phyloP scores from a whole-genome alignment of 176 grass and related monocot species.

The Cymbopogon citratus region DNA sequence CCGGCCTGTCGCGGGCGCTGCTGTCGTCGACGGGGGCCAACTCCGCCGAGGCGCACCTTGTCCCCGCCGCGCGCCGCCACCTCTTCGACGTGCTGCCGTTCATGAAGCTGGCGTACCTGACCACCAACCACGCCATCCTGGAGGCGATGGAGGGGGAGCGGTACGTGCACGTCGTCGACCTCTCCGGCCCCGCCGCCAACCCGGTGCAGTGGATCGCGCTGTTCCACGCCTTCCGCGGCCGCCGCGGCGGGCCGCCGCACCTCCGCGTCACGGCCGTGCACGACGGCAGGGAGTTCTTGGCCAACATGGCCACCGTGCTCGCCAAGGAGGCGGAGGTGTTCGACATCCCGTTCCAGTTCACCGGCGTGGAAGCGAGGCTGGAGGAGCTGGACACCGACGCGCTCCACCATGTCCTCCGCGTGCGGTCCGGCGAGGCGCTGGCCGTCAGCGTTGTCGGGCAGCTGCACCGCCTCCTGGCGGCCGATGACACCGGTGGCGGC shows the following conservation, averaged over 20 bases:
- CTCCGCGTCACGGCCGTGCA: constrained; percentile 54
- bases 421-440: constrained; percentile 55
- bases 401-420: constrained; percentile 31
- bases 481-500: constrained; percentile 21
- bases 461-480: constrained; percentile 43
- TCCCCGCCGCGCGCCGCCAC: constrained; percentile 30
- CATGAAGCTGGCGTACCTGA: constrained; percentile 65
- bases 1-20: constrained; percentile 27
- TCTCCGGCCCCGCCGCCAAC: constrained; percentile 49
- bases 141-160: constrained; percentile 63
- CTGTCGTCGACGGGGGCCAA: background rate
- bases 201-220: constrained; percentile 66
- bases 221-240: constrained; percentile 45
- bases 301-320: constrained; percentile 35
- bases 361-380: constrained; percentile 22
- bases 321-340: constrained; percentile 47
- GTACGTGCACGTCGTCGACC: constrained; percentile 62
- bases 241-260: constrained; percentile 41
- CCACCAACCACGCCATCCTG: constrained; percentile 62
- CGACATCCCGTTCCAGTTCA: constrained; percentile 59
- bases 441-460: constrained; percentile 43
- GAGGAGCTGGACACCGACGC: constrained; percentile 35
- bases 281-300: constrained; percentile 27
- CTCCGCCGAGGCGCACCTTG: constrained; percentile 3
- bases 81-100: constrained; percentile 49